Conservation (phyloP, 805 yeast genomes). For the Peterozyma xylosa region DNA sequence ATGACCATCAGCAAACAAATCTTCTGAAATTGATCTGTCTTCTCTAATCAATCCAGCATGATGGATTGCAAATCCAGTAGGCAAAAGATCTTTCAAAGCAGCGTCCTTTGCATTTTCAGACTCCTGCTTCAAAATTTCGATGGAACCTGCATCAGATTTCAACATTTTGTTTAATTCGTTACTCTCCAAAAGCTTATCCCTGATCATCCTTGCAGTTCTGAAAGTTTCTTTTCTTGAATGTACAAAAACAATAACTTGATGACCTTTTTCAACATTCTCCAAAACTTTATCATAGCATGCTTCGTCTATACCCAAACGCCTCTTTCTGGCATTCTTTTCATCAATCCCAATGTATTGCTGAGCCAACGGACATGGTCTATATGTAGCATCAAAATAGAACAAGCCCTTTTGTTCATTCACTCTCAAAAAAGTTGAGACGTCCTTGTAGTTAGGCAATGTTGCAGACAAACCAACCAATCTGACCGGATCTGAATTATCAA, state of each 20-base stretch:
- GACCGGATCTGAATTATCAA: conserved; percentile 33
- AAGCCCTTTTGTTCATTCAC: conserved; percentile 56
- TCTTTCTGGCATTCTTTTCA: conserved; percentile 72
- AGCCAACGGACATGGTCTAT: conserved; percentile 86
- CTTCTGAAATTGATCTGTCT: conserved; percentile 77
- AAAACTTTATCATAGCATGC: conserved; percentile 73
- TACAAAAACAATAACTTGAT: conserved; percentile 84
- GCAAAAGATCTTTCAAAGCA: conserved; percentile 51
- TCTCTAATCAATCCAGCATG: conserved; percentile 79
- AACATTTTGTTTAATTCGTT: conserved; percentile 36
- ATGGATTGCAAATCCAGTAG: conserved; percentile 78
- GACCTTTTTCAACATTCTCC: conserved; percentile 53
- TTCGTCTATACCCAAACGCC: conserved; percentile 77
- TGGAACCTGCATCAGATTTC: conserved; percentile 46
- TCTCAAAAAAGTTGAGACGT: conserved; percentile 75
- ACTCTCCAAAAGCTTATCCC: conserved; percentile 51
- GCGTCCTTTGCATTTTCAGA: conserved; percentile 45
- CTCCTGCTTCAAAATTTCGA: conserved; percentile 59
- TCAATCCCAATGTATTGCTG: conserved; percentile 87
- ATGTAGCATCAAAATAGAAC: conserved; percentile 77
- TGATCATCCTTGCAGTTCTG: conserved; percentile 71
- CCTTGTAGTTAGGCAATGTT: conserved; percentile 81
- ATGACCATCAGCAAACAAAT: conserved; percentile 81
- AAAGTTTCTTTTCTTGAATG: conserved; percentile 91
- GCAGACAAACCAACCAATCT: conserved; percentile 87